These are phyloP conservation scores for Ceratocystis albifundus DNA, from an alignment of 2,329 filamentous ascomycete species.

Conservation along the genomic window DNA sequence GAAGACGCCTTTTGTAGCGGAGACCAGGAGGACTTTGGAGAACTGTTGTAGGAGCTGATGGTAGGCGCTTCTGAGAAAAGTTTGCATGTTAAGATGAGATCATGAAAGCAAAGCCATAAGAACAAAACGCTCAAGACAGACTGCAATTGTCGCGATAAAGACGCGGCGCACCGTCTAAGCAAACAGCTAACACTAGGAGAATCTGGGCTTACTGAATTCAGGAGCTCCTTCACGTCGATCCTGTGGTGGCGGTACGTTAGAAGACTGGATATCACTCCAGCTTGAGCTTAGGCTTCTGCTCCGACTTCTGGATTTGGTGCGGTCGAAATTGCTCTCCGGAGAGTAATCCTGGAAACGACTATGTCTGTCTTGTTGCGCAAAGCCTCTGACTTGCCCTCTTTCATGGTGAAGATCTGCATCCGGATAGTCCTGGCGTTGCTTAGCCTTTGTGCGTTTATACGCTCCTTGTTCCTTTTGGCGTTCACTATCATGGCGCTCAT, in stretches of 20 bases:
- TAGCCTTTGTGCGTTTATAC: conserved; percentile 22
- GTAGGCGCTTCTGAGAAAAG: conserved; percentile 15
- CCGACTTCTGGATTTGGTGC: conserved; percentile 23
- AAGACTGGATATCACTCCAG: not conserved
- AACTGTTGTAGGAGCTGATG: conserved; percentile 10
- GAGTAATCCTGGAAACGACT: not conserved
- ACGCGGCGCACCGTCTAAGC: not conserved
- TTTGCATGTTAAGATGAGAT: conserved; percentile 16
- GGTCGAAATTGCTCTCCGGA: not conserved
- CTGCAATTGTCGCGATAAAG: not conserved
- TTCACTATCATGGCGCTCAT: conserved; percentile 6
- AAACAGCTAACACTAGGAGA: not conserved
- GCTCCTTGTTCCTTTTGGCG: conserved; percentile 1
- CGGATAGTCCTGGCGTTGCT: conserved; percentile 20
- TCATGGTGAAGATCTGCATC: conserved; percentile 7
- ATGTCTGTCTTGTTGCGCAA: not conserved
- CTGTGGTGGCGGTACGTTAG: conserved; percentile 14
- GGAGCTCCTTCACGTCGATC: not conserved
- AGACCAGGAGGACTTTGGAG: not conserved
- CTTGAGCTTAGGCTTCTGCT: conserved; percentile 26
- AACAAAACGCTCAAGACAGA: not conserved
- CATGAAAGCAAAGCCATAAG: not conserved
- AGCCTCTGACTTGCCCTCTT: not conserved
- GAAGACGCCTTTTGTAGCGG: conserved; percentile 1
- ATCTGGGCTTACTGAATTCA: conserved; percentile 18